A percentile compares a stretch with the other conserved stretches of the same genome.
Conservation (phyloP, 2,329 filamentous ascomycete genomes). For the Xylariaceae sp. region DNA sequence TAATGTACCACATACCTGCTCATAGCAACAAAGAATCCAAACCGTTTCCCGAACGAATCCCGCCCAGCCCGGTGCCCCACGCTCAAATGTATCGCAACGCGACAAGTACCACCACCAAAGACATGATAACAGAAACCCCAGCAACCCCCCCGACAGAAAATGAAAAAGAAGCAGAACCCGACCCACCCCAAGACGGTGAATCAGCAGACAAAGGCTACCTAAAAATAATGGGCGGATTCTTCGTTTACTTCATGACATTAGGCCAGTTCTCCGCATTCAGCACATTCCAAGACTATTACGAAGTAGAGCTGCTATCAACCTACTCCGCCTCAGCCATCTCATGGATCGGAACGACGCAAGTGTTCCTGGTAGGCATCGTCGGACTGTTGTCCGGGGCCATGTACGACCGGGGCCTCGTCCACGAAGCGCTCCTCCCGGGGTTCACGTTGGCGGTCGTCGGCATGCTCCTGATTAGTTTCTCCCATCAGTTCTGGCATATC, state of each 20-base stretch:
- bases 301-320: conserved; percentile 31
- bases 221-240: conserved; percentile 26
- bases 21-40: no score
- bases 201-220: background rate
- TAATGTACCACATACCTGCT: no score
- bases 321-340: conserved; percentile 41
- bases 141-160: no score
- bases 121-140: no score
- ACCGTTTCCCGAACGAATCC: no score
- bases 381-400: conserved; percentile 34
- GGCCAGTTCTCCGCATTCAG: conserved; percentile 29
- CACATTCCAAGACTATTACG: conserved; percentile 43
- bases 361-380: conserved; percentile 31
- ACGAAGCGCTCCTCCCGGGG: conserved; percentile 26
- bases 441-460: background rate
- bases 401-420: conserved; percentile 15
- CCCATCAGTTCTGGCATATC: conserved; percentile 40
- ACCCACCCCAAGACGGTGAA: no score
- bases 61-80: no score
- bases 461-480: conserved; percentile 27
- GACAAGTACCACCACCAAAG: no score
- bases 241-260: conserved; percentile 25
- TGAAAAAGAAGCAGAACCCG: no score
- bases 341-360: conserved; percentile 42
- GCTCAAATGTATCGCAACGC: no score